A percentile compares a stretch with the other conserved stretches of the same genome.
phyloP scores from a whole-genome alignment of 2,329 filamentous ascomycete species.

The Clonostachys rosea region DNA sequence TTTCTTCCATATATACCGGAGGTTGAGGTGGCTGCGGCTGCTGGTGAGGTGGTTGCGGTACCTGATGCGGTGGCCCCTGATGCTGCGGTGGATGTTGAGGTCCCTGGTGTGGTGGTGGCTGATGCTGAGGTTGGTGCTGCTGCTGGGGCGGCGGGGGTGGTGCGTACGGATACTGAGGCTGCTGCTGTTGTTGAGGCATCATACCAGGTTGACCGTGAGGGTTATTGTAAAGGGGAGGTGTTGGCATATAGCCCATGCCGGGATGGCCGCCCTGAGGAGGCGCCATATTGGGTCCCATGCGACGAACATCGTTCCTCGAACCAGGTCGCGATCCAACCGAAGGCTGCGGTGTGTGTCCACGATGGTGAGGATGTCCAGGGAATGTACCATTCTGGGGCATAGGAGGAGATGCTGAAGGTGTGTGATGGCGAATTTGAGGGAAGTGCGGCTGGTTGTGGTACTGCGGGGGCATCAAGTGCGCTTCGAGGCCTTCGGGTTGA shows the following conservation, averaged over 20 bases:
- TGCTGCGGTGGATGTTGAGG: conserved; percentile 21
- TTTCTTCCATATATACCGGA: conserved; percentile 66
- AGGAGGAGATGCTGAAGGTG: conserved; percentile 74
- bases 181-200: conserved; percentile 32
- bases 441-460: conserved; percentile 2
- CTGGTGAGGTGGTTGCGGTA: conserved; percentile 26
- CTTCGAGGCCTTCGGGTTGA: conserved; percentile 52
- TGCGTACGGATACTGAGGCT: conserved; percentile 24
- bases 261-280: conserved; percentile 49
- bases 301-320: conserved; percentile 76
- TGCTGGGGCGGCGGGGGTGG: conserved; percentile 9
- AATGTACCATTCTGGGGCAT: conserved; percentile 75
- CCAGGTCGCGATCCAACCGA: conserved; percentile 59
- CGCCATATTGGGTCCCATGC: conserved; percentile 69
- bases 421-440: conserved; percentile 75
- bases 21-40: conserved; percentile 38
- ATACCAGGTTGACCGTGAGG: conserved; percentile 30
- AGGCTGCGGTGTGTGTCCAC: conserved; percentile 80
- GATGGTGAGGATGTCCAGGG: conserved; percentile 48
- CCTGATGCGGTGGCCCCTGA: conserved; percentile 25
- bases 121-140: conserved; percentile 22
- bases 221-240: conserved; percentile 79
- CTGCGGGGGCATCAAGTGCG: conserved; percentile 9
- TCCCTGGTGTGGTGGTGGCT: conserved; percentile 12
- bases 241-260: conserved; percentile 79